Percentiles rank a stretch among this genome's conserved stretches.
Conservation (phyloP, 106 monocot species). For the Phalaenopsis aphrodite region DNA sequence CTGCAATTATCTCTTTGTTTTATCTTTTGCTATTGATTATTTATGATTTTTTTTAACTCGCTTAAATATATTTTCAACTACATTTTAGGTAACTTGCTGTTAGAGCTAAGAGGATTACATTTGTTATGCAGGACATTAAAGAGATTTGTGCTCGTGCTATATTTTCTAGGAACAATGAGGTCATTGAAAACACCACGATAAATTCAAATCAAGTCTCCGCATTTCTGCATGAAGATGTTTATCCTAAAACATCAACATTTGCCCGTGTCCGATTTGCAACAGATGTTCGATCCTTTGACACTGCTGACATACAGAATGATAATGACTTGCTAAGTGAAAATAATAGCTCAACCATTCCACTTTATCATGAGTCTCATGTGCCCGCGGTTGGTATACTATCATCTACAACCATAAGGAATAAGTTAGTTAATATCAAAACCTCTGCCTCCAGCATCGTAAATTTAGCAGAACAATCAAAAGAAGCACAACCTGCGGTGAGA, state of each 20-base stretch:
- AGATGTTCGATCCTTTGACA: slow-evolving; percentile 1
- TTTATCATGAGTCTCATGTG: not conserved
- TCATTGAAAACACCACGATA: slow-evolving; percentile 7
- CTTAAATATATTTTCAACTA: not conserved
- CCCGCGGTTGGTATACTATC: slow-evolving; percentile 2
- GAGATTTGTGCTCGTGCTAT: slow-evolving; percentile 10
- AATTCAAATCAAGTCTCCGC: not conserved
- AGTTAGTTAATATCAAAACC: slow-evolving; percentile 13
- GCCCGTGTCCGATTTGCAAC: not conserved
- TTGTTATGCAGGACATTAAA: slow-evolving; percentile 12
- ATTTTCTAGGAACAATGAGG: not conserved
- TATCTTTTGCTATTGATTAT: not conserved
- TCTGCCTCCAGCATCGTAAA: slow-evolving; percentile 16
- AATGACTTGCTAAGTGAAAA: slow-evolving; percentile 10
- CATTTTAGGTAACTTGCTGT: not conserved
- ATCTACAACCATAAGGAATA: slow-evolving; percentile 11
- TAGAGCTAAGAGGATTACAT: slow-evolving; percentile 1
- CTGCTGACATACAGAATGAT: slow-evolving; percentile 4
- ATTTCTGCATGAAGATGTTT: slow-evolving; percentile 6
- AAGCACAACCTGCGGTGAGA: slow-evolving; percentile 12
- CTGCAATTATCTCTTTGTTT: not conserved
- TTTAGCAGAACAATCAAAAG: slow-evolving; percentile 18
- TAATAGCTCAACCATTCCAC: slow-evolving; percentile 1
- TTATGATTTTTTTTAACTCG: not conserved
- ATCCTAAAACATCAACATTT: slow-evolving; percentile 1